Conservation (phyloP, 2,329 filamentous ascomycete genomes). For the Hypoxylon sp. region DNA sequence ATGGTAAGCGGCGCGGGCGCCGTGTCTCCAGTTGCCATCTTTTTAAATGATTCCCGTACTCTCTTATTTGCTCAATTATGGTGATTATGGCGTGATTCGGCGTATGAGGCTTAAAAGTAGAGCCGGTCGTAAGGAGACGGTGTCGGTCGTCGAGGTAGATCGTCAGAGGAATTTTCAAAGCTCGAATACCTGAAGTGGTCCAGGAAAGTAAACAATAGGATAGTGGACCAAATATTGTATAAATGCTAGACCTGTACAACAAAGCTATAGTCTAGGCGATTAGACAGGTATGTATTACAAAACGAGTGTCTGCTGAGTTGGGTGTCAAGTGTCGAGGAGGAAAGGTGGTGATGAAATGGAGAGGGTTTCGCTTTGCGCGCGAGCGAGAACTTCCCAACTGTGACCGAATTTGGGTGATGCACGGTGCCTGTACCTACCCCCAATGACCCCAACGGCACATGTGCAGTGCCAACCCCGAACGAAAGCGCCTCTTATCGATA, state of each 20-base stretch:
- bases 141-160: conserved; percentile 19
- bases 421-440: conserved; percentile 39
- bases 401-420: conserved; percentile 49
- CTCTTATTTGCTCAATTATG: conserved; percentile 1
- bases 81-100: neutral
- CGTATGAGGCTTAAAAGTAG: conserved; percentile 11
- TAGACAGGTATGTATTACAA: conserved; percentile 32
- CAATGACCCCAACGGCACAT: conserved; percentile 45
- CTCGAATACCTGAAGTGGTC: conserved; percentile 23
- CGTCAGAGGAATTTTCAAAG: conserved; percentile 39
- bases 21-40: conserved; percentile 67
- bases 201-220: conserved; percentile 37
- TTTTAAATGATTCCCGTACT: conserved; percentile 13
- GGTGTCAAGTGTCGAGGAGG: conserved; percentile 39
- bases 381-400: conserved; percentile 40
- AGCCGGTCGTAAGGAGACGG: conserved; percentile 9
- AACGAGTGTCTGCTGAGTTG: conserved; percentile 43
- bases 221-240: conserved; percentile 25
- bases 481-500: conserved; percentile 51
- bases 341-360: conserved; percentile 45
- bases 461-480: conserved; percentile 46
- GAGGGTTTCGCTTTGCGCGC: conserved; percentile 50
- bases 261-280: conserved; percentile 27
- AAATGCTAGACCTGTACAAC: conserved; percentile 39
- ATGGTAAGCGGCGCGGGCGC: conserved; percentile 66